Evolutionary conservation across 805 yeast species (phyloP), one percentile per base, ranked within the genome.

Genomic region (Pichia manshurica): DNA sequence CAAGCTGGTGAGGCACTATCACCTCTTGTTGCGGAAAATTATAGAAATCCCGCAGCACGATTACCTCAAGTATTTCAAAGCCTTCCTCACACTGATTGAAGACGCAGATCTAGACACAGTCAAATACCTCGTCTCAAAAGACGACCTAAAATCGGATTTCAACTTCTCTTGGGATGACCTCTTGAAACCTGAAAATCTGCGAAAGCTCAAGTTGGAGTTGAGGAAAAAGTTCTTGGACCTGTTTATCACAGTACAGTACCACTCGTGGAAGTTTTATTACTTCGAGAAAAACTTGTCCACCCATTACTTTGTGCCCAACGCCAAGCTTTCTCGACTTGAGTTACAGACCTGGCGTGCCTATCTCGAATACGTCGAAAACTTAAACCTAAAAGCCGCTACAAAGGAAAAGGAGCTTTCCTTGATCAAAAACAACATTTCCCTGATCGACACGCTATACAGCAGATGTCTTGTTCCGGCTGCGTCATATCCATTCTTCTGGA

Each of bases 261-360:
- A 73, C 40, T 68, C 71, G 1, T 78, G 65, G 60, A 78, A 77
- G 49, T 46, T 77, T 12, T 80, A 70, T 58, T 60, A 64, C 8
- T 81, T 59, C 60, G 87, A 82, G 51, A 69, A 69, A 48, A 57
- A 60, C 1, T 54, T 79, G 6, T 53, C 59, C 6, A 51, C 62
- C 9, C 72, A 71, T 7, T 73, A 65, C 51, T 74, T 59, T 53
- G 65, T 64, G 23, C 68, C 71, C 1, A 57, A 63, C 69, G 3
- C 50, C 39, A 53, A 60, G 31, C 53, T 64, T 23, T 42, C 60
- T 52, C 52, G 74, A 61, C 51, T 58, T 57, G 85, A 84, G 53
- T 57, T 82, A 19, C 74, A 72, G 17, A 68, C 66, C 10, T 84
- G 95, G 80, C 76, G 72, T 45, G 61, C 68, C 25, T 87, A 83